These are phyloP conservation scores for Amanita inopinata DNA, from an alignment of 768 basidiomycete species.

Conservation along the genomic window DNA sequence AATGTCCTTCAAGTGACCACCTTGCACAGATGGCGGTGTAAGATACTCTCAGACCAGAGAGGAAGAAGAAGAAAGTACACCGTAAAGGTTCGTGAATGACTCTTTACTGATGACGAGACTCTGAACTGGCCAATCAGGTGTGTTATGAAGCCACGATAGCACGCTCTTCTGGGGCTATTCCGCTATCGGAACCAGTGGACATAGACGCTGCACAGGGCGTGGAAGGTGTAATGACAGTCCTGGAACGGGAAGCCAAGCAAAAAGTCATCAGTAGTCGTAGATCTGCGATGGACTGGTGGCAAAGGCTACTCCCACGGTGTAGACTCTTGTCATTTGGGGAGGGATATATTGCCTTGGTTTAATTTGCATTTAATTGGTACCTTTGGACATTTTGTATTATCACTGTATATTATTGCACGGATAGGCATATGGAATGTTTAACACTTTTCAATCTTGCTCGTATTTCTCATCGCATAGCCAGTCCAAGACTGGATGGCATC, in stretches of 20 bases:
- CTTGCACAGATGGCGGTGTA: slow-evolving; percentile 6
- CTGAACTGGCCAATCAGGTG: slow-evolving; percentile 4
- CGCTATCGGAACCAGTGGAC: slow-evolving; percentile 1
- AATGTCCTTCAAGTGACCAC: not conserved
- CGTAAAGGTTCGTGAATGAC: slow-evolving; percentile 5
- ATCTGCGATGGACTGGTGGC: slow-evolving; percentile 3
- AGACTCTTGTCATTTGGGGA: not conserved
- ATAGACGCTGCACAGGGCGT: slow-evolving; percentile 7
- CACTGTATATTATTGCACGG: slow-evolving; percentile 7
- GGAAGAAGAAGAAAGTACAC: slow-evolving; percentile 7
- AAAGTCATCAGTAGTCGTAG: not conserved
- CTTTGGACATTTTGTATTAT: slow-evolving; percentile 8
- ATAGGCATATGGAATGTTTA: slow-evolving; percentile 10
- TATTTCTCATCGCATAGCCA: slow-evolving; percentile 73
- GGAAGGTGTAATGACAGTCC: slow-evolving; percentile 10
- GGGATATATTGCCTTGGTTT: slow-evolving; percentile 3
- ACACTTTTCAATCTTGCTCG: slow-evolving; percentile 68
- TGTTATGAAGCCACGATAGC: slow-evolving; percentile 10
- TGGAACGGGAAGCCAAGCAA: slow-evolving; percentile 5
- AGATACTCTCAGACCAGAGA: not conserved
- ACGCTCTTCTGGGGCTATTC: not conserved
- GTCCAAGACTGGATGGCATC: slow-evolving; percentile 73
- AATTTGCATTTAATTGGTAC: not conserved
- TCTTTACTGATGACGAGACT: not conserved
- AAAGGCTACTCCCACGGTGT: not conserved